These are phyloP conservation scores for Byssothecium circinans DNA, from an alignment of 2,329 filamentous ascomycete genomes.

Conservation along the genomic window DNA sequence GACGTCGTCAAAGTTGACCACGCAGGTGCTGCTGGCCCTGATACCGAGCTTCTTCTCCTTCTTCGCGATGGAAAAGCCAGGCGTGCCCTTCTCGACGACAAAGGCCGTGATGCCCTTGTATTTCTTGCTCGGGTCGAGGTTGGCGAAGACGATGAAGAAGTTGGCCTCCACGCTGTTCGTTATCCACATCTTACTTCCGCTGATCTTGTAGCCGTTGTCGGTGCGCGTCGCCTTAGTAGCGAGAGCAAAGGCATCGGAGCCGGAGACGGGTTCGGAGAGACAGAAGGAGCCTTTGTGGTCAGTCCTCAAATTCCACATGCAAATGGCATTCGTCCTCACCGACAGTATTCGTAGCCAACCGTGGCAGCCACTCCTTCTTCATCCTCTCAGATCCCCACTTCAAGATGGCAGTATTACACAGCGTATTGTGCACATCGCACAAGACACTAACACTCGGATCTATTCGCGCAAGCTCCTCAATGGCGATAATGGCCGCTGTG, in stretches of 20 bases:
- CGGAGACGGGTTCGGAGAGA: conserved; percentile 87
- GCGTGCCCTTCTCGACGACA: conserved; percentile 84
- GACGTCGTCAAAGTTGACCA: conserved; percentile 96
- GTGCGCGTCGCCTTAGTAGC: conserved; percentile 88
- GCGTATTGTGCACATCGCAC: conserved; percentile 96
- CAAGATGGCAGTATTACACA: conserved; percentile 90
- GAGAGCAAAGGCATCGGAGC: conserved; percentile 93
- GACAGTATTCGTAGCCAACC: conserved; percentile 84
- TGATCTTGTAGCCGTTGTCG: conserved; percentile 79
- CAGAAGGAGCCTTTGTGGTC: conserved; percentile 71
- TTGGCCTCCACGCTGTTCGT: conserved; percentile 93
- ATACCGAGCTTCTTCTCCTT: conserved; percentile 99
- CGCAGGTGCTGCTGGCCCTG: conserved; percentile 91
- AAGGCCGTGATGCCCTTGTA: conserved; percentile 98
- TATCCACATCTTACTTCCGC: conserved; percentile 99
- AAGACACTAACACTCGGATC: conserved; percentile 94
- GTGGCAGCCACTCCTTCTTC: conserved; percentile 87
- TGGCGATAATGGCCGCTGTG: conserved; percentile 90
- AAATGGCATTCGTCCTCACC: conserved; percentile 43
- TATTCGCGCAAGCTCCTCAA: conserved; percentile 91
- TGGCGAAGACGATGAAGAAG: conserved; percentile 98
- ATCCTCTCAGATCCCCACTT: conserved; percentile 77
- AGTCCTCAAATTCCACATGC: not conserved
- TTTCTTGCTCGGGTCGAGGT: conserved; percentile 85
- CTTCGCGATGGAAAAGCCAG: conserved; percentile 93